These are phyloP conservation scores for Aspergillus intermedius DNA, from an alignment of 2,329 filamentous ascomycete genomes.

Conservation along the genomic window DNA sequence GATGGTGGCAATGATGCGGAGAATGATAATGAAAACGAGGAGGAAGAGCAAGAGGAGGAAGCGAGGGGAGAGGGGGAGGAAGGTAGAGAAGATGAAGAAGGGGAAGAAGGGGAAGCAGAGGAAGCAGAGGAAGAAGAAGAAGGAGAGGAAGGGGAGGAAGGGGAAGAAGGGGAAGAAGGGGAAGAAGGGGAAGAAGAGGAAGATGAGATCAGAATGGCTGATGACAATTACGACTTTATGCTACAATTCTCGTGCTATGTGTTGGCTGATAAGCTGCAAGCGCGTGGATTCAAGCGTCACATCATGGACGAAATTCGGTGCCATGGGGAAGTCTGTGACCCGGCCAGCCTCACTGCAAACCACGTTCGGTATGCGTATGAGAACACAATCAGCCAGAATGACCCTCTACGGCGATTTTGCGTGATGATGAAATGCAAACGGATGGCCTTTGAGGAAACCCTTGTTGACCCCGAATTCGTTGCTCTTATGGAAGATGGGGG, in stretches of 20 bases:
- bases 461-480: neutral
- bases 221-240: constrained; percentile 2
- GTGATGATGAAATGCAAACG: neutral
- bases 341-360: neutral
- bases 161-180: neutral
- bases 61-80: too few species aligned
- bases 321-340: constrained; percentile 2
- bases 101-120: too few species aligned
- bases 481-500: neutral
- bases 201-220: neutral
- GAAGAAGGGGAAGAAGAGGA: too few species aligned
- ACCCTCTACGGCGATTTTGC: neutral
- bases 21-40: neutral
- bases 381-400: neutral
- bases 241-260: constrained; percentile 2
- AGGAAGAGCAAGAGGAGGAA: neutral
- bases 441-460: neutral
- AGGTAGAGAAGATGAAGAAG: too few species aligned
- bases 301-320: constrained; percentile 3
- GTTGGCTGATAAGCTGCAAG: constrained; percentile 4
- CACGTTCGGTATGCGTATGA: neutral
- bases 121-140: too few species aligned
- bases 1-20: too few species aligned
- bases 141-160: too few species aligned
- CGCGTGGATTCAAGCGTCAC: neutral